Evolutionary conservation across 345 rosid genomes (phyloP).

Genomic region (Lumnitzera racemosa): DNA sequence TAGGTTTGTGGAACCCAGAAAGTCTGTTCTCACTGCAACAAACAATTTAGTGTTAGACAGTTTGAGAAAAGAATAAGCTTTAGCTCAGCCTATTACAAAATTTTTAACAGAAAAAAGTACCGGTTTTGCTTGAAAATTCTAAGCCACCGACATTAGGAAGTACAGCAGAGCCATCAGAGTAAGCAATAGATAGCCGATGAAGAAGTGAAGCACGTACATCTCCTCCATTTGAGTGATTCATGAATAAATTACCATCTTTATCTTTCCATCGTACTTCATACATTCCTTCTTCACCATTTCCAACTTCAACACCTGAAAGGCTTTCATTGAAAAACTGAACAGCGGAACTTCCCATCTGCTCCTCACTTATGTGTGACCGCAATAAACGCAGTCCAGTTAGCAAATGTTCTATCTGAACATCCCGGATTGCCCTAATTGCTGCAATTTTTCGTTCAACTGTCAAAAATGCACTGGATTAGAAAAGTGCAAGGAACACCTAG

Average conservation of each 20-base stretch:
- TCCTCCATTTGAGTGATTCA: constrained; percentile 22
- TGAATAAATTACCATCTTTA: constrained; percentile 18
- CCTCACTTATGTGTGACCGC: constrained; percentile 42
- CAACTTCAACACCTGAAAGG: constrained; percentile 43
- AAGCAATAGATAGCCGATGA: constrained; percentile 44
- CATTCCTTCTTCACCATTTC: constrained; percentile 39
- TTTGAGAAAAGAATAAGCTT: constrained; percentile 4
- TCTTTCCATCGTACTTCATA: constrained; percentile 46
- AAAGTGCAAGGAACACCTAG: too few species aligned
- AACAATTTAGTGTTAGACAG: constrained; percentile 11
- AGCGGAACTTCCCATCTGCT: constrained; percentile 47
- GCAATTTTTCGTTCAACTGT: constrained; percentile 59
- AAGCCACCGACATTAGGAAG: constrained; percentile 41
- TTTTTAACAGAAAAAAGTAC: constrained; percentile 12
- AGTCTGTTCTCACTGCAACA: constrained; percentile 43
- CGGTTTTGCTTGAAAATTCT: constrained; percentile 39
- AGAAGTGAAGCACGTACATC: constrained; percentile 46
- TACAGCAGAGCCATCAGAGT: constrained; percentile 26
- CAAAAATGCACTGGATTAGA: too few species aligned
- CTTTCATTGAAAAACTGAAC: constrained; percentile 53
- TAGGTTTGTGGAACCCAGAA: constrained; percentile 34
- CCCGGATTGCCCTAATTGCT: constrained; percentile 69
- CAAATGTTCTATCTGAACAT: constrained; percentile 58
- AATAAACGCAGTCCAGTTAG: constrained; percentile 53
- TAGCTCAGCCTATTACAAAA: constrained; percentile 1